Evolutionary conservation across 2,329 filamentous ascomycete species (phyloP).

Genomic region (Nemania sp.): DNA sequence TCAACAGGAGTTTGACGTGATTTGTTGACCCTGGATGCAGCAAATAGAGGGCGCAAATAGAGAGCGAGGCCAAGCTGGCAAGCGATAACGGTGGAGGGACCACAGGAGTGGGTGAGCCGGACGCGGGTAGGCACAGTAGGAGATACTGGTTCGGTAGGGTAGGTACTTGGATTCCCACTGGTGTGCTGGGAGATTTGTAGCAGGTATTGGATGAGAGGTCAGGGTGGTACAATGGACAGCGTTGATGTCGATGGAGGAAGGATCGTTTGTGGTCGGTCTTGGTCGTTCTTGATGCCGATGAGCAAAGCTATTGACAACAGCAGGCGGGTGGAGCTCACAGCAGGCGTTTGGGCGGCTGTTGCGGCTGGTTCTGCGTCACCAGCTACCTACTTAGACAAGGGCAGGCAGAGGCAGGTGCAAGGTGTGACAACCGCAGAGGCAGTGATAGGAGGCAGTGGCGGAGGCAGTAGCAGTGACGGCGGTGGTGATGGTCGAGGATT

Average conservation of each 20-base stretch:
- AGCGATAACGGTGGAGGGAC: constrained; percentile 1
- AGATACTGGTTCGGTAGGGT: no score
- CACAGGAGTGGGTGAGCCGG: constrained; percentile 12
- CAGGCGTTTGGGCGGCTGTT: constrained; percentile 20
- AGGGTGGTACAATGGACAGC: constrained; percentile 4
- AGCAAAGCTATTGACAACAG: constrained; percentile 18
- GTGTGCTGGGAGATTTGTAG: no score
- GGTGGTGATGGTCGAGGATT: neutral
- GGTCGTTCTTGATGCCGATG: constrained; percentile 5
- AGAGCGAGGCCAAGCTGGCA: neutral
- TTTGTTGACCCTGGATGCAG: constrained; percentile 3
- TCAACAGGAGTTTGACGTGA: constrained; percentile 3
- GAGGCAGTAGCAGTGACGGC: constrained; percentile 2
- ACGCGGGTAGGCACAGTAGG: neutral
- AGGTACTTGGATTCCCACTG: no score
- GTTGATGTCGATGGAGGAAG: constrained; percentile 14
- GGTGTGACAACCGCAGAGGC: neutral
- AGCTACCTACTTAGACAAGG: neutral
- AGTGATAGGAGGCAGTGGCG: neutral
- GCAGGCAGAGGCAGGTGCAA: constrained; percentile 6
- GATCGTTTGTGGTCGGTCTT: neutral
- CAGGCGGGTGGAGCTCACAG: constrained; percentile 22
- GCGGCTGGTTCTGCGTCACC: constrained; percentile 25
- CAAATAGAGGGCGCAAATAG: constrained; percentile 13
- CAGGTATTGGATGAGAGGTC: constrained; percentile 1